Conservation (phyloP, 1,284 basidiomycete species). For the Malassezia globosa region DNA sequence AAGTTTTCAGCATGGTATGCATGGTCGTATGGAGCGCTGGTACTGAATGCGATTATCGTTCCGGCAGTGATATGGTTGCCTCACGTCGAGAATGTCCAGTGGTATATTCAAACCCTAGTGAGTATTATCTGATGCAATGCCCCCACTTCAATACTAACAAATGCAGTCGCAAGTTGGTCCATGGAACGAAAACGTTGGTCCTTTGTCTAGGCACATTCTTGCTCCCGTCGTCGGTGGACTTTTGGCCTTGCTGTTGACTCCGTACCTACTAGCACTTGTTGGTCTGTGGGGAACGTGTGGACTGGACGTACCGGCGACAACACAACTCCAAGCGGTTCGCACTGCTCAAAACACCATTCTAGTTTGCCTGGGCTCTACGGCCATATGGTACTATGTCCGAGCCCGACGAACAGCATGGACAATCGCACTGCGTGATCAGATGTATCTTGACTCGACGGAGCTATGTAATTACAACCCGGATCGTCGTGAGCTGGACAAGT, state of each 20-base stretch:
- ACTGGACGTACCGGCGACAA: background rate
- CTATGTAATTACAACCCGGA: constrained; percentile 35
- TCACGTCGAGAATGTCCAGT: constrained; percentile 5
- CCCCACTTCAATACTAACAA: no score
- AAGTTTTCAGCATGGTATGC: constrained; percentile 16
- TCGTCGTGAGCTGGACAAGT: no score
- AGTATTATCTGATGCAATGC: no score
- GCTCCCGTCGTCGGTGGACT: background rate
- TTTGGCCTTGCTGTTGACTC: background rate
- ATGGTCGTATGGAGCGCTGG: constrained; percentile 26
- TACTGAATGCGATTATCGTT: constrained; percentile 16
- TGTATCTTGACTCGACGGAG: constrained; percentile 39
- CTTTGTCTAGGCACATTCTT: background rate
- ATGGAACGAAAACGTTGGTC: constrained; percentile 3
- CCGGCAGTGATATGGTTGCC: background rate
- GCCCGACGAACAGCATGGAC: constrained; percentile 30
- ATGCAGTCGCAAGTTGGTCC: constrained; percentile 4
- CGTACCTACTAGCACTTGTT: background rate
- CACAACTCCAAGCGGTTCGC: constrained; percentile 2
- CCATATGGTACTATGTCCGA: background rate
- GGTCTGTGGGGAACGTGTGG: background rate
- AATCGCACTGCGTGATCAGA: constrained; percentile 33
- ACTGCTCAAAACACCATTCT: background rate
- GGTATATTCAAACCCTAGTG: constrained; percentile 9
- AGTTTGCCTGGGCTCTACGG: background rate